Conservation (phyloP, 73 alveolate genomes). For the Tetrahymena thermophila region DNA sequence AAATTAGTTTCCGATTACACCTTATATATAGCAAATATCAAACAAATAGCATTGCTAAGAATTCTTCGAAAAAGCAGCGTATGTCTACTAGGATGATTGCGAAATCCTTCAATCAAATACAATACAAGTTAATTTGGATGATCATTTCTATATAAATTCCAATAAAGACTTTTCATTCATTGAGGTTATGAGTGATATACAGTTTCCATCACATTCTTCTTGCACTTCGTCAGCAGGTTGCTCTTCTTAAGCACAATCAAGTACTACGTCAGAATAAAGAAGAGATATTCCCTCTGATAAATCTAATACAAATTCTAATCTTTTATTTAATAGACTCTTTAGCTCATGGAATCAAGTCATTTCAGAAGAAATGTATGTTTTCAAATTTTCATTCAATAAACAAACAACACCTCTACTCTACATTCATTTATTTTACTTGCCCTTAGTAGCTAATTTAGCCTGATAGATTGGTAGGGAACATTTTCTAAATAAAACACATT, state of each 20-base stretch:
- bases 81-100: slow-evolving; percentile 1
- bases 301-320: not conserved
- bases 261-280: not conserved
- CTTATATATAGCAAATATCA: not conserved
- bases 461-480: not conserved
- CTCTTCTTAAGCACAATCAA: not conserved
- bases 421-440: not conserved
- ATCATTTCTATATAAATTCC: not conserved
- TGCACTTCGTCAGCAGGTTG: not conserved
- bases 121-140: not conserved
- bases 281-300: not conserved
- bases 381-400: not conserved
- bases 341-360: not conserved
- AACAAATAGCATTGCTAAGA: not conserved
- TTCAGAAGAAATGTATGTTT: not conserved
- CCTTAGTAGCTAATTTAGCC: not conserved
- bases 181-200: not conserved
- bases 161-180: not conserved
- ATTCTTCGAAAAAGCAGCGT: not conserved
- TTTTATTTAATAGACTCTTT: not conserved
- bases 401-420: not conserved
- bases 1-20: not conserved
- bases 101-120: not conserved
- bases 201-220: not conserved
- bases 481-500: not conserved